Evolutionary conservation across 148 eudicot genomes (phyloP).

Genomic region (Cornus controversa): DNA sequence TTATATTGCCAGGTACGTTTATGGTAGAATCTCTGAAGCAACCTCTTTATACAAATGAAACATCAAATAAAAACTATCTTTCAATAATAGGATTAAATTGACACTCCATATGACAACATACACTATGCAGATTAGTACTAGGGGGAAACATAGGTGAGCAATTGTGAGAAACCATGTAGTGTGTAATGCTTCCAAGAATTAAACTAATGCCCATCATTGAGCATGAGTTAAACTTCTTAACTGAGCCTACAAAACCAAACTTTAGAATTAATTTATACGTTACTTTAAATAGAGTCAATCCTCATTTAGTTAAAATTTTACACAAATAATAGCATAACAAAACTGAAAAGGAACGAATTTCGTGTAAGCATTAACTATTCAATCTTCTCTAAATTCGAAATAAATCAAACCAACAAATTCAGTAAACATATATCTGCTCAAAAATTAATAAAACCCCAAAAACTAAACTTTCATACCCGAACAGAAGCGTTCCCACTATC

Average conservation of each 20-base stretch:
- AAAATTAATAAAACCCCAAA: not conserved
- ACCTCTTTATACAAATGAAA: not conserved
- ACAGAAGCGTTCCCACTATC: slow-evolving; percentile 80
- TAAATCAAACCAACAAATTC: not conserved
- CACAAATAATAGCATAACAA: too few relatives aligned
- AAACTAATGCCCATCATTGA: not conserved
- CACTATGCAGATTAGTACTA: not conserved
- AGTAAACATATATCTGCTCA: not conserved
- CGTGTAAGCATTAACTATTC: too few relatives aligned
- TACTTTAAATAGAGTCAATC: too few relatives aligned
- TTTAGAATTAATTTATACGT: not conserved
- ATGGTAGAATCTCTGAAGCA: not conserved
- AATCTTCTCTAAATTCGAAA: not conserved
- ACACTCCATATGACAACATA: not conserved
- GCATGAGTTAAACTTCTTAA: not conserved
- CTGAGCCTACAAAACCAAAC: not conserved
- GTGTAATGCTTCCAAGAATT: not conserved
- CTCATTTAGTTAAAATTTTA: too few relatives aligned
- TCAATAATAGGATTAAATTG: not conserved
- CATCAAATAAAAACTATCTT: not conserved
- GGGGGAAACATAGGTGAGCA: not conserved
- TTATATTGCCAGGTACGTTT: not conserved
- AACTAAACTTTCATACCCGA: slow-evolving; percentile 44
- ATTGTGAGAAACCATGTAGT: not conserved
- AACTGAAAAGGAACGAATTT: too few relatives aligned